These are phyloP conservation scores for Arthroderma uncinatum DNA, from an alignment of 2,329 filamentous ascomycete genomes.

Conservation along the genomic window DNA sequence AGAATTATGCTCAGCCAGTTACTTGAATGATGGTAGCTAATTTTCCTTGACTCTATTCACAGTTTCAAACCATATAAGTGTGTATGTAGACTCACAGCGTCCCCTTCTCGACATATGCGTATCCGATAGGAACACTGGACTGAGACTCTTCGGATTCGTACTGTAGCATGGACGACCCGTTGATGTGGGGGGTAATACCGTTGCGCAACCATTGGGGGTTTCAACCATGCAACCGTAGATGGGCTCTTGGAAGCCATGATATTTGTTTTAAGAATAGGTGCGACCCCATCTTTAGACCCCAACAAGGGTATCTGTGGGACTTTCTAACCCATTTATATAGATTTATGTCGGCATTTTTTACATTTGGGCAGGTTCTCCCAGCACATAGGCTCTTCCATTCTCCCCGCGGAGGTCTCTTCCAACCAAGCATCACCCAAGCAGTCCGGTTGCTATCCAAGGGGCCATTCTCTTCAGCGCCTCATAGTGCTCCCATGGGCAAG, in stretches of 20 bases:
- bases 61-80: slow-evolving; percentile 82
- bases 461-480: slow-evolving; percentile 43
- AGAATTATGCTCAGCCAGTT: not conserved
- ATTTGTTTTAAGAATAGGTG: slow-evolving; percentile 87
- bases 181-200: slow-evolving; percentile 86
- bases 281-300: slow-evolving; percentile 16
- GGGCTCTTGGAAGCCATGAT: slow-evolving; percentile 85
- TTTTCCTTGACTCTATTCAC: not conserved
- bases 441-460: slow-evolving; percentile 68
- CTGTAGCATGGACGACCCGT: slow-evolving; percentile 75
- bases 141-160: slow-evolving; percentile 13
- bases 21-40: not conserved
- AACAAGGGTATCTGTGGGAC: not conserved
- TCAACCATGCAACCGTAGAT: slow-evolving; percentile 58
- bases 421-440: slow-evolving; percentile 76
- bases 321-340: slow-evolving; percentile 34
- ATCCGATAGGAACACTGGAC: slow-evolving; percentile 19
- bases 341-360: slow-evolving; percentile 66
- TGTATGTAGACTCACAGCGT: slow-evolving; percentile 51
- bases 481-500: slow-evolving; percentile 28
- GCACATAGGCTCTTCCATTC: slow-evolving; percentile 76
- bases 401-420: slow-evolving; percentile 69
- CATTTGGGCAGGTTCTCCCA: slow-evolving; percentile 76
- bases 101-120: not conserved
- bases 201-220: slow-evolving; percentile 59